These are phyloP conservation scores for Ganoderma multipileum DNA, from an alignment of 1,284 basidiomycete genomes.

Conservation along the genomic window DNA sequence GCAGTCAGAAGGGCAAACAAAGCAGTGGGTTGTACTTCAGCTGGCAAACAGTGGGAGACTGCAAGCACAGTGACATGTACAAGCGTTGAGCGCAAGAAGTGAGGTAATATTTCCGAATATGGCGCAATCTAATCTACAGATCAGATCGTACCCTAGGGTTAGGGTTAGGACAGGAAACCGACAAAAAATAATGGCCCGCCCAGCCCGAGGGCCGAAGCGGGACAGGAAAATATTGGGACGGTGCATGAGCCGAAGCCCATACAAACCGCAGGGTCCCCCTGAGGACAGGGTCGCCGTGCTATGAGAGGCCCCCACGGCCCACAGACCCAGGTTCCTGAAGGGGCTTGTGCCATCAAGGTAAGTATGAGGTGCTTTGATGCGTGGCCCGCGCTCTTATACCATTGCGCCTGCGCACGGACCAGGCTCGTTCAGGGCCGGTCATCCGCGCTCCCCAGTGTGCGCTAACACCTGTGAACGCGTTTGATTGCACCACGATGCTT, in stretches of 20 bases:
- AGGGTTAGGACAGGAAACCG: slow-evolving; percentile 38
- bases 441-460: neutral
- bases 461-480: neutral
- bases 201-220: slow-evolving; percentile 56
- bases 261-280: slow-evolving; percentile 57
- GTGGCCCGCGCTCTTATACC: slow-evolving; percentile 33
- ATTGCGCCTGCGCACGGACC: slow-evolving; percentile 38
- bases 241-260: slow-evolving; percentile 72
- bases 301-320: slow-evolving; percentile 58
- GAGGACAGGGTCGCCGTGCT: slow-evolving; percentile 76
- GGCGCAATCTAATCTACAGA: slow-evolving; percentile 15
- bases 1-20: neutral
- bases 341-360: slow-evolving; percentile 48
- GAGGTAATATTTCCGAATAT: slow-evolving; percentile 21
- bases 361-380: slow-evolving; percentile 41
- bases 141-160: slow-evolving; percentile 33
- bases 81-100: slow-evolving; percentile 6
- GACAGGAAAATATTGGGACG: slow-evolving; percentile 77
- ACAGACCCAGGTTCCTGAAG: slow-evolving; percentile 49
- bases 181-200: slow-evolving; percentile 43
- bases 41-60: neutral
- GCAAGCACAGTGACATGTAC: neutral
- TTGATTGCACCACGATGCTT: neutral
- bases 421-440: slow-evolving; percentile 35
- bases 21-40: neutral